Evolutionary conservation across 495 filamentous ascomycete genomes (phyloP).

Genomic region (Aspergillus sclerotioniger): DNA sequence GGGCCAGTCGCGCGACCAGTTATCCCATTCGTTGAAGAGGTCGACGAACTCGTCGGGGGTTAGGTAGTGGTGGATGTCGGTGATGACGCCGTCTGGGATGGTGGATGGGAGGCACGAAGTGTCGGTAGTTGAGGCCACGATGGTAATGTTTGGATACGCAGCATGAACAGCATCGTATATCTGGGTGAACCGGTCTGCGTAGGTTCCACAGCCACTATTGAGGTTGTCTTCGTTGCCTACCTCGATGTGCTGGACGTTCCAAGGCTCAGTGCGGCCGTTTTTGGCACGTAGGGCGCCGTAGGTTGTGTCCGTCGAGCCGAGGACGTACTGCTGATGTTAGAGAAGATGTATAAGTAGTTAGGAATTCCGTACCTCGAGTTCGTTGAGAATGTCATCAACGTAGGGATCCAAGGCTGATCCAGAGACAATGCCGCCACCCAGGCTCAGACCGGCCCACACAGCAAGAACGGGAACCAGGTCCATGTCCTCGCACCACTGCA

Average conservation of each 20-base stretch:
- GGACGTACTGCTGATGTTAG: slow-evolving; percentile 14
- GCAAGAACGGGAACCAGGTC: slow-evolving; percentile 58
- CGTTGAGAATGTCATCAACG: slow-evolving; percentile 59
- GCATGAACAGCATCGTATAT: slow-evolving; percentile 49
- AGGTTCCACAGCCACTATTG: slow-evolving; percentile 33
- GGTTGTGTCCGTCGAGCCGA: slow-evolving; percentile 34
- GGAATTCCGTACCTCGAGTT: slow-evolving; percentile 55
- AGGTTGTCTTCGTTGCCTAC: slow-evolving; percentile 59
- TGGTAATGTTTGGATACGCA: slow-evolving; percentile 49
- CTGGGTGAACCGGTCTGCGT: slow-evolving; percentile 38
- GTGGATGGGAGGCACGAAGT: slow-evolving; percentile 27
- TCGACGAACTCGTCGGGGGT: slow-evolving; percentile 48
- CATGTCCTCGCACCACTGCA: slow-evolving; percentile 65
- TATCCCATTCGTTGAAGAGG: slow-evolving; percentile 56
- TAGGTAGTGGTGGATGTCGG: slow-evolving; percentile 52
- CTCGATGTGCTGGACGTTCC: slow-evolving; percentile 49
- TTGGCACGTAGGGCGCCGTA: slow-evolving; percentile 46
- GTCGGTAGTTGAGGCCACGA: slow-evolving; percentile 39
- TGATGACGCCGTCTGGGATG: slow-evolving; percentile 35
- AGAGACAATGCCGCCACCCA: slow-evolving; percentile 48
- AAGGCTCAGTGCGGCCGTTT: slow-evolving; percentile 46
- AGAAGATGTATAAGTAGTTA: no score
- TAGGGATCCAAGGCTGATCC: slow-evolving; percentile 33
- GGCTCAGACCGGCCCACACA: slow-evolving; percentile 58
- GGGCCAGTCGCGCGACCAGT: slow-evolving; percentile 34